Evolutionary conservation across 352 stramenopile species (phyloP), one percentile per base, ranked within the genome.

Genomic region (Pythium plurisporium): DNA sequence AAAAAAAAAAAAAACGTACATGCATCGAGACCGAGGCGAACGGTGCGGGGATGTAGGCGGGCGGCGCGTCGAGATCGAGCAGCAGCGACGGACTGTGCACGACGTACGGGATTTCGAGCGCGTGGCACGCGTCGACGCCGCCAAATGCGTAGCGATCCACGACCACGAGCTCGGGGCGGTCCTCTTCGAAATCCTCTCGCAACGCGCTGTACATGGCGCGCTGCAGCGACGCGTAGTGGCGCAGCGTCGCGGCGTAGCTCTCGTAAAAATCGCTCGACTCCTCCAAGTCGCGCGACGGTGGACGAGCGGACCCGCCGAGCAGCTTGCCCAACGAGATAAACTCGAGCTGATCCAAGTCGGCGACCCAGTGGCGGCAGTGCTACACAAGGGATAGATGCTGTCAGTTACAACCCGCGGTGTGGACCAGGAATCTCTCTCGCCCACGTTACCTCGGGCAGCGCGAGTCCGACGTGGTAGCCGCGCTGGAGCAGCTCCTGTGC

Each of bases 11-110:
- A 3, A 0, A 26, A 37, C 56, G 30, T 33, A 90, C 81, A 62
- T 87, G 76, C 71, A 91, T 90, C 6, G 82, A 78, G 61, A 79
- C 79, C n/a, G 86, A 86, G 20, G 85, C 90, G 54, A 93, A 92
- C 0, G 85, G 85, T n/a, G 85, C 82, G 1, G 82, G 76, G 26
- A 94, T 76, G 41, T 91, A 89, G 12, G 74, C 72, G 3, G 87
- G 85, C 5, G 87, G 87, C 8, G 84, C 71, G 59, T 96, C 87
- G n/a, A 95, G 86, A 31, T 96, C 87, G 36, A 89, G 62, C 27
- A 96, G 68, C 63, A 94, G 55, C 47, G 82, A 87, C 33, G 85
- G 79, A 54, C 82, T 82, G 66, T 95, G 87, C 17, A 96, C 74
- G 33, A 92, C 71, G 62, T 86, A 92, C 12, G 87, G 83, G n/a